Base-by-base conservation (phyloP, 306 rosid genomes). In the Castanea sativa region DNA sequence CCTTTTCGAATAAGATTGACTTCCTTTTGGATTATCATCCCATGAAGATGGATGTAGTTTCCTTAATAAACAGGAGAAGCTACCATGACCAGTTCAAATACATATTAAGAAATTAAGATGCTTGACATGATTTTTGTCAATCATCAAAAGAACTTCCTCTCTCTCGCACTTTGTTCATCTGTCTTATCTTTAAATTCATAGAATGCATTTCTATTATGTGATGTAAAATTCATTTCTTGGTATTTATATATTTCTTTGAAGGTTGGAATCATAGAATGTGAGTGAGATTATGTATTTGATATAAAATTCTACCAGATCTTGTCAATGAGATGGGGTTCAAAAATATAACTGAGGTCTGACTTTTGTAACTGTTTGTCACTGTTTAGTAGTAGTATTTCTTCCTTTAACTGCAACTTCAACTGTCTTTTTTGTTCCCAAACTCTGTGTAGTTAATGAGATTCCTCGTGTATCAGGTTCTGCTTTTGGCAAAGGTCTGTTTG, bases 401-500 rank as follows among this genome's bases (percentile, higher is more conserved):
- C 70, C 70, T 35, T 60, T 68, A 18, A 1, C 2, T 35, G 9
- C 1, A n/a, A 67, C 30, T 68, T 78, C 60, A 41, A 49, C 59
- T 58, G 1, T 56, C 16, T 3, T 25, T n/a, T 56, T 58, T 21
- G 10, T 45, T 51, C 63, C 73, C 38, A 3, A 61, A 55, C 73
- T 18, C 23, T 20, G 21, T 11, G 16, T 41, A 32, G 67, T 18
- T 55, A 69, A 80, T 69, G 33, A 76, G 69, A n/a, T 64, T 73
- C 7, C 13, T 49, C 13, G 43, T 45, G 78, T 74, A 57, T 73
- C 73, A 91, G 98, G 91, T 75, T 86, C 85, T 25, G 74, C 76
- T 81, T 83, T 79, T 69, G 79, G 87, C 68, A 85, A 56, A 76
- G 63, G 33, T 60, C 75, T 74, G 16, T 70, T 29, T 41, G 43